Evolutionary conservation across 176 grass and related monocot species (phyloP).

Genomic region (Aegilops sharonensis): DNA sequence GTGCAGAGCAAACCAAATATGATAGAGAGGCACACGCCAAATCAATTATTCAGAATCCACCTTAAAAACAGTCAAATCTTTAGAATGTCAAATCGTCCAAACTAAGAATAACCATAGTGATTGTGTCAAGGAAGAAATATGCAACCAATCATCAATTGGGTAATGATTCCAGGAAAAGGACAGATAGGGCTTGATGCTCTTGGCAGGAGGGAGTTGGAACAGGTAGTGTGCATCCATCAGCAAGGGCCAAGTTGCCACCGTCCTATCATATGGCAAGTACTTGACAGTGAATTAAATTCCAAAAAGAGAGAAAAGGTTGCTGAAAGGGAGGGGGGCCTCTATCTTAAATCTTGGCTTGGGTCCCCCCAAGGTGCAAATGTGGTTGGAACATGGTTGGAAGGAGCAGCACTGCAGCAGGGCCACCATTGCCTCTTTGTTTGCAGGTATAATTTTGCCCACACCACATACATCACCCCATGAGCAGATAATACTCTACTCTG

Average conservation of each 20-base stretch:
- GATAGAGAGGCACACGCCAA: not conserved
- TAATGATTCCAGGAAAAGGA: conserved; percentile 5
- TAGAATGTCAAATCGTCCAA: conserved; percentile 17
- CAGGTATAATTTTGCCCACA: conserved; percentile 9
- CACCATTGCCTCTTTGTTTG: conserved; percentile 24
- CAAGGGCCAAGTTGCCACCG: conserved; percentile 38
- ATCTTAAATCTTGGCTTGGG: conserved; percentile 33
- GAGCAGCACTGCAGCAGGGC: conserved; percentile 10
- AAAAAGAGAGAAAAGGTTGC: conserved; percentile 29
- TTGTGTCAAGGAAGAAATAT: not conserved
- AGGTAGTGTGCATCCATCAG: conserved; percentile 24
- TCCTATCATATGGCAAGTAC: conserved; percentile 15
- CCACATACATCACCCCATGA: conserved; percentile 11
- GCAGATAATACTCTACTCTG: not conserved
- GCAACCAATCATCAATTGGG: not conserved
- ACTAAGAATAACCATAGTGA: not conserved
- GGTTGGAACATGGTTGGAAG: conserved; percentile 27
- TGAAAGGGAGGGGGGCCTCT: conserved; percentile 16
- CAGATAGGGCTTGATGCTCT: conserved; percentile 2
- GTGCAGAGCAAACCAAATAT: not conserved
- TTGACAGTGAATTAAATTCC: conserved; percentile 36
- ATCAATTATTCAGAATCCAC: not conserved
- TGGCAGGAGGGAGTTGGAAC: conserved; percentile 16
- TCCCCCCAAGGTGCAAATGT: conserved; percentile 23
- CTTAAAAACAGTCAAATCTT: not conserved